phyloP scores from a whole-genome alignment of 73 alveolate genomes.

The Stentor roeselii region DNA sequence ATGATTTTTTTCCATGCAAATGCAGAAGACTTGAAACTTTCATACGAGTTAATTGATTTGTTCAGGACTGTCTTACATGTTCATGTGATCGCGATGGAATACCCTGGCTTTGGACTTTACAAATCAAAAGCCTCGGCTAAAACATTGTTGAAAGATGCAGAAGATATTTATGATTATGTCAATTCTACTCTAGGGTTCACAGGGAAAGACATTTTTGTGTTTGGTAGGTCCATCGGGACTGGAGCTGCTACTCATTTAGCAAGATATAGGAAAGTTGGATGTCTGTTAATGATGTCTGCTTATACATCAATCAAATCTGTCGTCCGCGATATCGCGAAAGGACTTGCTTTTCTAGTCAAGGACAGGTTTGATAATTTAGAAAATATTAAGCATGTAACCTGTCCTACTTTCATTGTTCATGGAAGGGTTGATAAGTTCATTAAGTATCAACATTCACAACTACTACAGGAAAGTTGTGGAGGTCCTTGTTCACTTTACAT shows the following conservation, averaged over 20 bases:
- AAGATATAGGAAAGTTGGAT: slow-evolving; percentile 60
- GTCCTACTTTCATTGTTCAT: slow-evolving; percentile 21
- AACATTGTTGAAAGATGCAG: slow-evolving; percentile 68
- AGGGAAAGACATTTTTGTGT: slow-evolving; percentile 63
- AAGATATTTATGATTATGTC: slow-evolving; percentile 65
- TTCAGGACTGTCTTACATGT: slow-evolving; percentile 66
- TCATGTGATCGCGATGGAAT: slow-evolving; percentile 83
- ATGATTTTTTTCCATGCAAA: slow-evolving; percentile 88
- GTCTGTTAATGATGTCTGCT: slow-evolving; percentile 72
- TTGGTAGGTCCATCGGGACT: slow-evolving; percentile 94
- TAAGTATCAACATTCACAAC: background rate
- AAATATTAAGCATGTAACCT: background rate
- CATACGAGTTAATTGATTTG: slow-evolving; percentile 66
- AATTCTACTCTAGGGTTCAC: slow-evolving; percentile 25
- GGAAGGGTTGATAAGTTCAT: slow-evolving; percentile 24
- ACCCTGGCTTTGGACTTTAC: slow-evolving; percentile 92
- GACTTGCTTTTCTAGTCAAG: background rate
- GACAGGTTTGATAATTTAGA: slow-evolving; percentile 9
- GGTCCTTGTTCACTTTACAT: slow-evolving; percentile 71
- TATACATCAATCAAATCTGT: slow-evolving; percentile 79
- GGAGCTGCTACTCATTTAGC: slow-evolving; percentile 88
- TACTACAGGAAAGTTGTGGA: slow-evolving; percentile 27
- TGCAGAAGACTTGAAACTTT: slow-evolving; percentile 86
- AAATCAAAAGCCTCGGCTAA: slow-evolving; percentile 65
- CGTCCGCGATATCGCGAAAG: slow-evolving; percentile 56